These are phyloP conservation scores for Suillus subaureus DNA, from an alignment of 768 basidiomycete species.

Conservation along the genomic window DNA sequence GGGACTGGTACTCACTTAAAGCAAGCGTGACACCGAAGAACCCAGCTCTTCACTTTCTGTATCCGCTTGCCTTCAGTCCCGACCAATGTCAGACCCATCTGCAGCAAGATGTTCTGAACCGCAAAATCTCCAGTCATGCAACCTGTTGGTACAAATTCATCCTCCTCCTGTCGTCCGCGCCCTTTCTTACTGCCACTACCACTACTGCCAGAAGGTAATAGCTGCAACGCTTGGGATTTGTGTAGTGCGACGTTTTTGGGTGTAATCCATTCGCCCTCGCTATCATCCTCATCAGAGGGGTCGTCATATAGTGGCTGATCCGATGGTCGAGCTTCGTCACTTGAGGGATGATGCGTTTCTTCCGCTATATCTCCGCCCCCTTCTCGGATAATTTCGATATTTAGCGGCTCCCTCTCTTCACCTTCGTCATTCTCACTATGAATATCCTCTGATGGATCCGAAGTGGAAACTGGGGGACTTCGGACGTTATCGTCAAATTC, in stretches of 20 bases:
- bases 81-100: slow-evolving; percentile 90
- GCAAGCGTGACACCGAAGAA: slow-evolving; percentile 95
- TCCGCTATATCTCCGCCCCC: slow-evolving; percentile 22
- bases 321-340: slow-evolving; percentile 1
- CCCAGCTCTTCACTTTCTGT: slow-evolving; percentile 91
- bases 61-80: slow-evolving; percentile 91
- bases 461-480: slow-evolving; percentile 11
- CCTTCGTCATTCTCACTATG: slow-evolving; percentile 11
- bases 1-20: slow-evolving; percentile 77
- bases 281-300: slow-evolving; percentile 77
- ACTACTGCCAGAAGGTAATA: slow-evolving; percentile 62
- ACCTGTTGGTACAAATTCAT: slow-evolving; percentile 60
- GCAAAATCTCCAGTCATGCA: slow-evolving; percentile 99
- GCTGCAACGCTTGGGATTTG: slow-evolving; percentile 84
- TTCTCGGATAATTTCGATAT: slow-evolving; percentile 45
- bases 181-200: slow-evolving; percentile 25
- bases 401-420: slow-evolving; percentile 39
- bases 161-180: slow-evolving; percentile 36
- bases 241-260: slow-evolving; percentile 82
- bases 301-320: slow-evolving; percentile 63
- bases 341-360: slow-evolving; percentile 10
- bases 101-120: slow-evolving; percentile 96
- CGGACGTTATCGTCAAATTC: background rate
- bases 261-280: slow-evolving; percentile 97
- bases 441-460: slow-evolving; percentile 13